These are phyloP conservation scores for Cladophialophora carrionii DNA, from an alignment of 2,329 filamentous ascomycete species.

Conservation along the genomic window DNA sequence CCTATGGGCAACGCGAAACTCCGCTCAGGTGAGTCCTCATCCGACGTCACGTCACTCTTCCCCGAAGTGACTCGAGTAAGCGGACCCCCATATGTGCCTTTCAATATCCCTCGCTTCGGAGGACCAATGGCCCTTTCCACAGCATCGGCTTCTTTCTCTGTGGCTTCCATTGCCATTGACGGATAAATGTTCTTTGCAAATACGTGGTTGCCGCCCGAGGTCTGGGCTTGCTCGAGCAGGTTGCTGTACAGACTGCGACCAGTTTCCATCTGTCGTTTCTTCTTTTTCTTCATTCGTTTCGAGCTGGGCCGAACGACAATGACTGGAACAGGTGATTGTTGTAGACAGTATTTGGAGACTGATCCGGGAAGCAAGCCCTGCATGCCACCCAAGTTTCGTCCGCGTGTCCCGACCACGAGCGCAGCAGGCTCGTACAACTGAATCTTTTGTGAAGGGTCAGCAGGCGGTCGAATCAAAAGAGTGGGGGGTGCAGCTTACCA, in stretches of 20 bases:
- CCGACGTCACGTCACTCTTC: conserved; percentile 33
- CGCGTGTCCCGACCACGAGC: conserved; percentile 85
- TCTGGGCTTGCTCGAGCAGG: conserved; percentile 70
- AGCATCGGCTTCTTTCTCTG: conserved; percentile 56
- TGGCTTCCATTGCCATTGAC: conserved; percentile 38
- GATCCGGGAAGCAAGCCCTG: conserved; percentile 85
- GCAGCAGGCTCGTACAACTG: conserved; percentile 89
- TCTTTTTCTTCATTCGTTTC: conserved; percentile 87
- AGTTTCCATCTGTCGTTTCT: conserved; percentile 78
- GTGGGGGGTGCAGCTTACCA: conserved; percentile 58
- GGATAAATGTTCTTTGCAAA: conserved; percentile 46
- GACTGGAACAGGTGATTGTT: conserved; percentile 89
- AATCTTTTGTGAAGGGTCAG: conserved; percentile 61
- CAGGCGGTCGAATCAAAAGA: neutral
- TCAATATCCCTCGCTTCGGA: conserved; percentile 38
- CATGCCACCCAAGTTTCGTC: conserved; percentile 80
- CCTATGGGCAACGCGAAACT: conserved; percentile 38
- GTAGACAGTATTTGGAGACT: conserved; percentile 91
- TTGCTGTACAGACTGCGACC: conserved; percentile 74
- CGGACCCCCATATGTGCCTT: conserved; percentile 36
- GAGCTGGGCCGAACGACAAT: conserved; percentile 87
- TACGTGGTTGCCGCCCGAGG: conserved; percentile 56
- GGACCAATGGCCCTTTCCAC: conserved; percentile 56
- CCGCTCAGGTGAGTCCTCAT: conserved; percentile 33
- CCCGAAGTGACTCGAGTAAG: conserved; percentile 33